phyloP scores from a whole-genome alignment of 2,329 filamentous ascomycete species.

The Biscogniauxia sp. region DNA sequence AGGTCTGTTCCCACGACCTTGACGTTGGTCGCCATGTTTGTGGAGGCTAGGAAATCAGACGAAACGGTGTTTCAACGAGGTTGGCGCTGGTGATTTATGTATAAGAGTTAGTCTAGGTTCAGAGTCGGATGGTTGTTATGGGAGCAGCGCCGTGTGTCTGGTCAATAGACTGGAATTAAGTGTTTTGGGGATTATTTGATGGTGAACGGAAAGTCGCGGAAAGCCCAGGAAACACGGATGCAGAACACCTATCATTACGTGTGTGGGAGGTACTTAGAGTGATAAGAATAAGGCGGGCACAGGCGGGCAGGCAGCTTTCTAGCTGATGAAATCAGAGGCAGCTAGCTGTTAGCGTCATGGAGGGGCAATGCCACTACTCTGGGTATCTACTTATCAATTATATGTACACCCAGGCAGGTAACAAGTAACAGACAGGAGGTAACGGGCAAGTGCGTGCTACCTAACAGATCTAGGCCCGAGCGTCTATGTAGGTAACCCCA shows the following conservation, averaged over 20 bases:
- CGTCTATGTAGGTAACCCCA: not conserved
- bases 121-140: too few species aligned
- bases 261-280: not conserved
- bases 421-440: too few species aligned
- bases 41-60: too few species aligned
- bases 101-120: too few species aligned
- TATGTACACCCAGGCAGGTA: too few species aligned
- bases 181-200: not conserved
- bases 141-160: too few species aligned
- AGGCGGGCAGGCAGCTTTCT: not conserved
- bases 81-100: too few species aligned
- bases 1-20: constrained; percentile 81
- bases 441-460: too few species aligned
- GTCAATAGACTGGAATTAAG: too few species aligned
- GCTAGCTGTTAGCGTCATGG: not conserved
- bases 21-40: constrained; percentile 77
- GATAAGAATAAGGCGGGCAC: not conserved
- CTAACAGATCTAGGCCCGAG: constrained; percentile 20
- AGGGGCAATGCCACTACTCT: not conserved
- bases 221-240: not conserved
- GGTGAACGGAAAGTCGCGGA: not conserved
- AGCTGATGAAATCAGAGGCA: not conserved
- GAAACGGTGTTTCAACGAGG: too few species aligned
- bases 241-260: not conserved
- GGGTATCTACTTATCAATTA: too few species aligned